Evolutionary conservation across 306 rosid species (phyloP).

Genomic region (Cucumis hystrix): DNA sequence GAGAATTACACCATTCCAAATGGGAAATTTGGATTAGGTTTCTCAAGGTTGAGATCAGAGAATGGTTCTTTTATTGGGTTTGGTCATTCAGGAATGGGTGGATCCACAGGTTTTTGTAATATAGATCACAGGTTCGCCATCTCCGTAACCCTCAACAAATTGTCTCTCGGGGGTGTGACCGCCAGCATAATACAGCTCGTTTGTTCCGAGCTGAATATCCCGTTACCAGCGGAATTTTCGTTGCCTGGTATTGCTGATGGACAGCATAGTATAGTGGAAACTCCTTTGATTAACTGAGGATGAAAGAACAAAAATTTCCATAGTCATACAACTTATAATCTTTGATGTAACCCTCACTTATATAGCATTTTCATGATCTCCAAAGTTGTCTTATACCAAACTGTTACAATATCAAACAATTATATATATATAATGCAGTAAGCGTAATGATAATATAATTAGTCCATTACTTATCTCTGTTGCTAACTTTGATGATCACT

Average conservation of each 20-base stretch:
- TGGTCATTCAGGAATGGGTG: conserved; percentile 98
- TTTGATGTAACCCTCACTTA: background rate
- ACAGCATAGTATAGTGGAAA: conserved; percentile 9
- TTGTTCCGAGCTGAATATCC: conserved; percentile 82
- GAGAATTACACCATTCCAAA: conserved; percentile 34
- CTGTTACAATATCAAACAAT: background rate
- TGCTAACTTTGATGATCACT: background rate
- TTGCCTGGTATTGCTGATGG: conserved; percentile 15
- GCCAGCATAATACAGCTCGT: conserved; percentile 48
- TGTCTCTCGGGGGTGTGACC: conserved; percentile 66
- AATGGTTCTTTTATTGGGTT: conserved; percentile 54
- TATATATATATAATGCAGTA: background rate
- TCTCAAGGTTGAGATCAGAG: conserved; percentile 40
- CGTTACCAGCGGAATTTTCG: conserved; percentile 51
- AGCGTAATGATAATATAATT: background rate
- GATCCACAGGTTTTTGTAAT: conserved; percentile 77
- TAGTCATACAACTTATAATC: background rate
- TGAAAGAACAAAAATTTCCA: conserved; percentile 1
- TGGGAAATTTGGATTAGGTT: conserved; percentile 73
- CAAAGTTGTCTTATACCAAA: background rate
- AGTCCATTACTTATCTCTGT: background rate
- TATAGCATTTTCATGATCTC: background rate
- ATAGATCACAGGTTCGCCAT: conserved; percentile 55
- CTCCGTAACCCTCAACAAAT: conserved; percentile 73
- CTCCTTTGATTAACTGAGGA: conserved; percentile 63